Percentiles rank a stretch among this genome's conserved stretches.
Conservation (phyloP, 441 rosid genomes). For the Eutrema salsugineum region DNA sequence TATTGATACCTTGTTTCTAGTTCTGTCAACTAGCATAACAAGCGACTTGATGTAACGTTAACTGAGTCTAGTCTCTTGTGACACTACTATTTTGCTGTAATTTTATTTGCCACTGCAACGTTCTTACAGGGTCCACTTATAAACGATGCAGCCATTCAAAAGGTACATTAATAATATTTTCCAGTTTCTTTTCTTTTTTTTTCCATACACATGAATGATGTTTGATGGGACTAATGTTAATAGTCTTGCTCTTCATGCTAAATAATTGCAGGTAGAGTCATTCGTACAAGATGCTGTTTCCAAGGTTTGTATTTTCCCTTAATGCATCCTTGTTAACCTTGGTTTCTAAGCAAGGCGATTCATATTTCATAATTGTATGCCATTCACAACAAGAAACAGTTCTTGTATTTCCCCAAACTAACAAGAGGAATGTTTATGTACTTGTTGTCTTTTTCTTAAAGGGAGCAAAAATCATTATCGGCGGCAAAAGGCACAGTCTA, state of each 20-base stretch:
- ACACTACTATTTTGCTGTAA: background rate
- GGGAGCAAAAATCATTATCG: conserved; percentile 95
- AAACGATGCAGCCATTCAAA: conserved; percentile 87
- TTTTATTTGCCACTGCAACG: conserved; percentile 4
- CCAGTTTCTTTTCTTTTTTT: background rate
- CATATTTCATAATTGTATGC: conserved; percentile 3
- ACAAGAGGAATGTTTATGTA: conserved; percentile 4
- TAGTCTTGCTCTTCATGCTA: conserved; percentile 15
- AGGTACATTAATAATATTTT: conserved; percentile 48
- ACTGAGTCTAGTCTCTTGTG: conserved; percentile 7
- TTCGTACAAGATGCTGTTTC: conserved; percentile 81
- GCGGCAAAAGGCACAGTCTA: conserved; percentile 92
- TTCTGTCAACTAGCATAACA: conserved; percentile 13
- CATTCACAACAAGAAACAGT: background rate
- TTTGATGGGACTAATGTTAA: background rate
- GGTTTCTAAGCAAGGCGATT: background rate
- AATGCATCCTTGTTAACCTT: background rate
- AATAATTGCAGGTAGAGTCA: conserved; percentile 67
- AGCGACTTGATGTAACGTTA: background rate
- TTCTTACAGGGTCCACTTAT: conserved; percentile 87
- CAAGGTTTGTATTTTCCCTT: conserved; percentile 55
- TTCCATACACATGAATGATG: background rate
- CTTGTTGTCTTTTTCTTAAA: conserved; percentile 32
- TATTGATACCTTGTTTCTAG: background rate
- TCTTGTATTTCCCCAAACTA: background rate